phyloP scores from a whole-genome alignment of 768 basidiomycete genomes.

The Coprinopsis strossmayeri region DNA sequence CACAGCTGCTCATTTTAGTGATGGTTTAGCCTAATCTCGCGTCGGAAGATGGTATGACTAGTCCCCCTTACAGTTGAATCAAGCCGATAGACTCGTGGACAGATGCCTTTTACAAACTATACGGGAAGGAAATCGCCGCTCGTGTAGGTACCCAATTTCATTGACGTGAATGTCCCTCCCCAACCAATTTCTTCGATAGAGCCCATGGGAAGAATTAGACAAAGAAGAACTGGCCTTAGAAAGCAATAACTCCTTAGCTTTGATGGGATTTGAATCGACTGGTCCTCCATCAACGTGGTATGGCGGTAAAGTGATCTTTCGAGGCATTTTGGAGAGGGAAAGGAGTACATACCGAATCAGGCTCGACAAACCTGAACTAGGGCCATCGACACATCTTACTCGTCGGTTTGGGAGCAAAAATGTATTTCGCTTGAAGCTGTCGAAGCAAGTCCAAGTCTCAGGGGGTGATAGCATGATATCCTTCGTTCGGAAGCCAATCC shows the following conservation, averaged over 20 bases:
- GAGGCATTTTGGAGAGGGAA: conserved; percentile 19
- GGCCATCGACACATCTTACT: conserved; percentile 49
- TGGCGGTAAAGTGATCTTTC: conserved; percentile 56
- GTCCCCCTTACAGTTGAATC: too few relatives aligned
- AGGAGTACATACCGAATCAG: conserved; percentile 27
- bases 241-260: conserved; percentile 21
- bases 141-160: not conserved
- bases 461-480: conserved; percentile 24
- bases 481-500: conserved; percentile 42
- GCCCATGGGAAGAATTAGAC: conserved; percentile 60
- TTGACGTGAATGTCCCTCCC: too few relatives aligned
- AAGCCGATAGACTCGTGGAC: too few relatives aligned
- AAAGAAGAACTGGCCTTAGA: conserved; percentile 42
- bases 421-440: conserved; percentile 45
- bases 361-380: conserved; percentile 44
- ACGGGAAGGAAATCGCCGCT: conserved; percentile 3
- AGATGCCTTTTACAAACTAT: not conserved
- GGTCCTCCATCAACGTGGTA: conserved; percentile 33
- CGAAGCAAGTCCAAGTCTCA: conserved; percentile 23
- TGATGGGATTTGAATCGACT: conserved; percentile 7
- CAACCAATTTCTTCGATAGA: conserved; percentile 27
- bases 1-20: too few relatives aligned
- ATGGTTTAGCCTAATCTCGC: too few relatives aligned
- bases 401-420: conserved; percentile 60
- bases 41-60: too few relatives aligned